Conservation (phyloP, 768 basidiomycete species). For the Dentipellis sp. region DNA sequence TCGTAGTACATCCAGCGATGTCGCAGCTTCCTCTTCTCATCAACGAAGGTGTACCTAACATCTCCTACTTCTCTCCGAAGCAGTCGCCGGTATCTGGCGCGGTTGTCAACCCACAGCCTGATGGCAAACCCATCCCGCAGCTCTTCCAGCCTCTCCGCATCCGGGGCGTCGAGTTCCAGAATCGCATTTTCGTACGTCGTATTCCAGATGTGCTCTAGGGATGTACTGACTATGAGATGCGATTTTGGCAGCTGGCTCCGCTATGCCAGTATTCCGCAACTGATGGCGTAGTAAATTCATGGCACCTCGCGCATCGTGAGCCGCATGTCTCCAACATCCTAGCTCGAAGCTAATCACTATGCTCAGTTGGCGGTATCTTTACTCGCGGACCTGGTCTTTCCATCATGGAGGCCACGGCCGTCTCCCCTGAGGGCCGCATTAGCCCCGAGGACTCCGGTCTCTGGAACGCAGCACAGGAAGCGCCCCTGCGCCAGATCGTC, state of each 20-base stretch:
- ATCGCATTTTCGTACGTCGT: not conserved
- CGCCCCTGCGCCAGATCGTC: constrained; percentile 38
- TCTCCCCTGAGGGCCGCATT: constrained; percentile 52
- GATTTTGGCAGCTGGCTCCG: constrained; percentile 4
- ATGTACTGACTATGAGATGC: not conserved
- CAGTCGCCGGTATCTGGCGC: not conserved
- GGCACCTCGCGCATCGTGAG: constrained; percentile 6
- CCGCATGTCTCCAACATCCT: not conserved
- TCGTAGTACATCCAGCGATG: too few species aligned
- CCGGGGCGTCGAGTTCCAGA: not conserved
- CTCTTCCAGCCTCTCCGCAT: not conserved
- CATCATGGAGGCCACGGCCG: constrained; percentile 58
- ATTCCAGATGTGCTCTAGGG: not conserved
- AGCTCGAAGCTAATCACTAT: not conserved
- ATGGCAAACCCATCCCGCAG: not conserved
- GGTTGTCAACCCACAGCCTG: not conserved
- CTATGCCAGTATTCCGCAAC: not conserved
- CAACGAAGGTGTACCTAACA: constrained; percentile 1
- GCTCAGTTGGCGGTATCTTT: constrained; percentile 23
- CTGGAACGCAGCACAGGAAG: constrained; percentile 53
- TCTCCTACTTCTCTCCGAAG: not conserved
- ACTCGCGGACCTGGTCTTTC: constrained; percentile 47
- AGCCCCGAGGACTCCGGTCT: constrained; percentile 51
- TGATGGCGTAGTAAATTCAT: not conserved
- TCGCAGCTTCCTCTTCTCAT: not conserved